Evolutionary conservation across 192 early-diverging fungal genomes (phyloP), one percentile per base, ranked within the genome.

Genomic region (Linderina pennispora): DNA sequence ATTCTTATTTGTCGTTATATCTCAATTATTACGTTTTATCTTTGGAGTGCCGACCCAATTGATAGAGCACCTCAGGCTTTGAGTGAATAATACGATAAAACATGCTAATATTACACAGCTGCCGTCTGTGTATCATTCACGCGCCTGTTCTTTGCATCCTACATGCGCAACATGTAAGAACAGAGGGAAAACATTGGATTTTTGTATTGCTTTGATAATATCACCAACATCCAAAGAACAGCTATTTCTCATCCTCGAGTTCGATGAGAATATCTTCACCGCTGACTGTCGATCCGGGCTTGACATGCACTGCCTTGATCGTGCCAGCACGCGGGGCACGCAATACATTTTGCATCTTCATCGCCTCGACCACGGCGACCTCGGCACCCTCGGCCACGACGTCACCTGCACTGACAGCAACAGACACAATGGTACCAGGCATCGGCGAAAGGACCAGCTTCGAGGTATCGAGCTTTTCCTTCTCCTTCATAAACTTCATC

Each of bases 301-400:
- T 53, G 4, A 94, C 87, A 41, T 77, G 56, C 3, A 97, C 80
- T 18, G 83, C 80, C 70, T 83, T 86, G 48, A 97, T 67, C 36
- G 74, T 83, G 39, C 91, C 91, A 4, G 75, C 79, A 13, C 81
- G 77, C 3, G 89, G 78, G 8, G 91, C 80, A 2, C 87, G 73
- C 40, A 97, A 54, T 7, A 94, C 85, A 46, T 97, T 97, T 51
- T 94, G 91, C 94, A 97, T 97, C 75, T 93, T 93, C 94, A 97
- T 97, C 19, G 94, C 94, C 71, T 97, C 94, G 15, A 97, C 88
- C 0, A 90, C 84, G 0, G 81, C 87, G 21, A 97, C 58, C 54
- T 91, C 91, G 11, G 73, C 72, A 2, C 94, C 94, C 62, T 92
- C 80, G 8, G 78, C 74, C 8, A 96, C 82, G 3, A 74, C 65